These are phyloP conservation scores for Rhodotorula sp. DNA, from an alignment of 1,284 basidiomycete genomes.

Conservation along the genomic window DNA sequence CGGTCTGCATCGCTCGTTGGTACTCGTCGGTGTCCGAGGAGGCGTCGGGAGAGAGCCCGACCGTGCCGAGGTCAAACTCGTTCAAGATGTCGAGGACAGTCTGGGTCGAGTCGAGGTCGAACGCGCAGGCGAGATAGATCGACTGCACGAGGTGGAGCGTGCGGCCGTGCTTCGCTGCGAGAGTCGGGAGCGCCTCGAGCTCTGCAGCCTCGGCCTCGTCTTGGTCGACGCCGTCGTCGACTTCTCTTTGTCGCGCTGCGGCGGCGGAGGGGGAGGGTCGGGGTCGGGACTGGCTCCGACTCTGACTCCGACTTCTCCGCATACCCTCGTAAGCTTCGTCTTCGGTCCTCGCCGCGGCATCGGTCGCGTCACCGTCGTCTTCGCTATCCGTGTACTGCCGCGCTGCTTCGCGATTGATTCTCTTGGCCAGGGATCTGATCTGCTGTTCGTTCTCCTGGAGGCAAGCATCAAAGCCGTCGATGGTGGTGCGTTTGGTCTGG, in stretches of 20 bases:
- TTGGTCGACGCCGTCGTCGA: background rate
- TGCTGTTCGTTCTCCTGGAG: background rate
- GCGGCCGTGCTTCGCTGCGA: background rate
- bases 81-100: background rate
- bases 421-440: background rate
- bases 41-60: background rate
- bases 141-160: background rate
- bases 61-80: background rate
- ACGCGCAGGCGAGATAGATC: slow-evolving; percentile 1
- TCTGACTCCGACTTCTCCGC: background rate
- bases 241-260: background rate
- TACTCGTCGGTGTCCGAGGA: background rate
- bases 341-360: background rate
- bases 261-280: background rate
- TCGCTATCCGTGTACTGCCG: background rate
- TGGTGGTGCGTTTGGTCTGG: background rate
- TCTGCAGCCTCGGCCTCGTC: background rate
- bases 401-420: background rate
- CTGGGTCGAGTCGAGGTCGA: background rate
- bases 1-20: background rate
- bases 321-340: background rate
- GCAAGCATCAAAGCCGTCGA: background rate
- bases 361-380: background rate
- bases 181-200: background rate
- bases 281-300: background rate